These are phyloP conservation scores for Serendipita sp. DNA, from an alignment of 768 basidiomycete species.

Conservation along the genomic window DNA sequence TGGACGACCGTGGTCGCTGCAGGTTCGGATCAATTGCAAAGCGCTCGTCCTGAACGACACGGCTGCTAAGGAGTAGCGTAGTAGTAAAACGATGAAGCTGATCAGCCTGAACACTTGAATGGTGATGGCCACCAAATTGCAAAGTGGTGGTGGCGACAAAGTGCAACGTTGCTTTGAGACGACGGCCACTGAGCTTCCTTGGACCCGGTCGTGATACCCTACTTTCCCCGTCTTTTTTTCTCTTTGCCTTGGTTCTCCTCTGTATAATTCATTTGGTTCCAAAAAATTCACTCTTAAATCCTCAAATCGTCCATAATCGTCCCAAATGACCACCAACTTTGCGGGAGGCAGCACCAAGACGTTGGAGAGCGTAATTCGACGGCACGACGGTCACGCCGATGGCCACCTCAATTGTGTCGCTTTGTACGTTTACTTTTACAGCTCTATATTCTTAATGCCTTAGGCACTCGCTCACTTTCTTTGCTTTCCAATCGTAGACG, in stretches of 20 bases:
- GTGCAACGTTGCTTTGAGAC: too few species aligned
- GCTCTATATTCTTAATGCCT: background rate
- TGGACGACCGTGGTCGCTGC: too few species aligned
- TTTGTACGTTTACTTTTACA: background rate
- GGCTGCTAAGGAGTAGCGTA: too few species aligned
- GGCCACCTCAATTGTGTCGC: conserved; percentile 8
- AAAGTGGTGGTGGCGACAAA: too few species aligned
- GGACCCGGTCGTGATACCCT: background rate
- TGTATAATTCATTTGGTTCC: background rate
- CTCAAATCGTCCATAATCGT: background rate
- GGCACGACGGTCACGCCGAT: conserved; percentile 6
- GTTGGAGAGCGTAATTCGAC: background rate
- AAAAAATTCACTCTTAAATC: background rate
- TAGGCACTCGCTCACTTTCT: background rate
- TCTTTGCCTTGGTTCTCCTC: background rate
- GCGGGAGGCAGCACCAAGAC: background rate
- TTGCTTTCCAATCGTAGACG: conserved; percentile 1
- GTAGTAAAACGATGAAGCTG: too few species aligned
- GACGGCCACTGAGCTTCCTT: background rate
- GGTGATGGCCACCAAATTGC: too few species aligned
- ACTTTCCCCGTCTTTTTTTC: background rate
- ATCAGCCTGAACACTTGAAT: too few species aligned
- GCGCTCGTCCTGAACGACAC: too few species aligned
- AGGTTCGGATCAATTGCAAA: too few species aligned
- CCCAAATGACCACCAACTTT: background rate